A percentile compares a stretch with the other conserved stretches of the same genome.
Conservation (phyloP, 441 rosid species). For the Populus hybrid region DNA sequence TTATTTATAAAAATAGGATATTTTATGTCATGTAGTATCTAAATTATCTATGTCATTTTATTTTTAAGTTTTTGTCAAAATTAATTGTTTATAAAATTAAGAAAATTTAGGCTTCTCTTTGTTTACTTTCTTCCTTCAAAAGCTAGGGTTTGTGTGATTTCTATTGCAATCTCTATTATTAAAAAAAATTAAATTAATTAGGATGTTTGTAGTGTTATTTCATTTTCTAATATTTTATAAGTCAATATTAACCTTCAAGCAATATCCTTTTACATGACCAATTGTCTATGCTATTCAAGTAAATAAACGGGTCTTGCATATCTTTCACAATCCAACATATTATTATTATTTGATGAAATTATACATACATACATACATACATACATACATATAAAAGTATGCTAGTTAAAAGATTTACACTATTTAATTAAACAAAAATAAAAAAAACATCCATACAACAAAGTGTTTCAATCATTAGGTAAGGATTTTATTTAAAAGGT, state of each 20-base stretch:
- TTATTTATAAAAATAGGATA: too few species aligned
- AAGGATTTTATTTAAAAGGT: neutral
- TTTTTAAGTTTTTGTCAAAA: neutral
- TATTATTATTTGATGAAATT: neutral
- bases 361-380: too few species aligned
- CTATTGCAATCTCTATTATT: neutral
- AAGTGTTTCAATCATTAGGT: neutral
- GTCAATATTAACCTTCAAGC: neutral
- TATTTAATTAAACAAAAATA: too few species aligned
- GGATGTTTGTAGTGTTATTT: too few species aligned
- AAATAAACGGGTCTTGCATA: neutral
- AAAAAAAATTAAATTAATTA: too few species aligned
- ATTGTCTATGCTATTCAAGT: neutral
- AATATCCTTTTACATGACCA: neutral
- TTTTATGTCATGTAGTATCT: neutral
- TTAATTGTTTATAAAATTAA: too few species aligned
- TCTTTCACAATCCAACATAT: neutral
- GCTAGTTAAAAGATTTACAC: too few species aligned
- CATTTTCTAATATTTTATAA: too few species aligned
- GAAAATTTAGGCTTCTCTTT: neutral
- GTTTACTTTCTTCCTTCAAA: neutral
- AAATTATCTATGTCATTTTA: neutral
- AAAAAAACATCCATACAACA: neutral
- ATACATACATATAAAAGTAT: too few species aligned
- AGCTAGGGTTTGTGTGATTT: neutral